Base-by-base conservation (phyloP, 257 asterid species). In the Gentiana straminea region DNA sequence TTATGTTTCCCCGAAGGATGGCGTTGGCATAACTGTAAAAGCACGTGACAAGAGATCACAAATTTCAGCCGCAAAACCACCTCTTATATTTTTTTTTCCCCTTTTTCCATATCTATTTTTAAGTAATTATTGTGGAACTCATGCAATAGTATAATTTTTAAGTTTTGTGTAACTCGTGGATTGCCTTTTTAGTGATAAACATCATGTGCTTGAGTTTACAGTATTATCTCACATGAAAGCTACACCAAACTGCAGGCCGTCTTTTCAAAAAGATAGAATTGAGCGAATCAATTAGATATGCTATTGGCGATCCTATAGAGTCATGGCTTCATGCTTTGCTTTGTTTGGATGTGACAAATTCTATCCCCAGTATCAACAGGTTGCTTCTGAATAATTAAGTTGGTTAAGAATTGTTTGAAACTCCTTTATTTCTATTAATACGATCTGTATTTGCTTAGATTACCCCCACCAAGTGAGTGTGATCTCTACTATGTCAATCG, bases 271-370 rank as follows among this genome's bases (percentile, higher is more conserved):
- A 85, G 88, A 83, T 91, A 49, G 97, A 87, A 51, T 66, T 91
- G 67, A 80, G 70, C 58, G 97, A 91, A 79, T 84, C 98, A n/a
- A 87, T 91, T 76, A 83, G 98, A 87, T 91, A 91, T 68, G 95
- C 97, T 53, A 76, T 95, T 58, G 88, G 95, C 44, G 98, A 91
- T 81, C 90, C 84, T 58, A 78, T 91, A 54, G 98, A 91, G 69
- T 77, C 77, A 36, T 91, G 98, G 98, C 90, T 91, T 71, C 61
- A 91, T 69, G 70, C 67, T 64, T 81, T 91, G 68, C 90, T 91
- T 45, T 91, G 98, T 73, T 62, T 91, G 81, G 95, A 91, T 80
- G 94, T 75, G 3, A 67, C 97, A 15, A 81, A 65, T 57, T 73
- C 75, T 52, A 71, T 83, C 65, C 97, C 96, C 35, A 74, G 76